phyloP scores from a whole-genome alignment of 805 yeast genomes.

The Pichia cephalocereana region DNA sequence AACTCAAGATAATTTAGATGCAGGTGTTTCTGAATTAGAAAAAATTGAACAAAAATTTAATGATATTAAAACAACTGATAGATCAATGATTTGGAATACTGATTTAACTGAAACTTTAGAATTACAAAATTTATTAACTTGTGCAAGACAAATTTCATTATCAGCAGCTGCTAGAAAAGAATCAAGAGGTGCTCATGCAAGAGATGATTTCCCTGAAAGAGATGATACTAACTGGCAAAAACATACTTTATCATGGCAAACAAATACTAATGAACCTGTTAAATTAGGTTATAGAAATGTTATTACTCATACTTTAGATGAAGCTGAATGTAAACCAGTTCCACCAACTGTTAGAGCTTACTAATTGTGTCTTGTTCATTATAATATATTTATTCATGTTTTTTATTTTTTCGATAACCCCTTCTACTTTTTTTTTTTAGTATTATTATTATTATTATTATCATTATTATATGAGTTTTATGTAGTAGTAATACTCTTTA shows the following conservation, averaged over 20 bases:
- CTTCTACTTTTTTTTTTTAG: too few relatives aligned
- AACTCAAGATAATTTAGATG: slow-evolving; percentile 82
- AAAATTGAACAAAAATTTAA: slow-evolving; percentile 65
- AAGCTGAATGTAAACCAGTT: slow-evolving; percentile 84
- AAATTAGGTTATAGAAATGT: slow-evolving; percentile 80
- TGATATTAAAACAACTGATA: slow-evolving; percentile 80
- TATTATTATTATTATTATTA: too few relatives aligned
- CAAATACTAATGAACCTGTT: slow-evolving; percentile 57
- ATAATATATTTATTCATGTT: neutral
- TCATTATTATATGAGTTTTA: too few relatives aligned
- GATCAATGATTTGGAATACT: slow-evolving; percentile 98
- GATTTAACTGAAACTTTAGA: slow-evolving; percentile 95
- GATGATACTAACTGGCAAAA: slow-evolving; percentile 97
- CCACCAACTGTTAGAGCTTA: slow-evolving; percentile 97
- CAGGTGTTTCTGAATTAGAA: slow-evolving; percentile 75
- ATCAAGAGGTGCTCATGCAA: slow-evolving; percentile 99
- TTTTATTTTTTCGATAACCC: too few relatives aligned
- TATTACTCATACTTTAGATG: slow-evolving; percentile 76
- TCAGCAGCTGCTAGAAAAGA: slow-evolving; percentile 94
- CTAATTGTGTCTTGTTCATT: slow-evolving; percentile 26
- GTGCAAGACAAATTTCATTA: slow-evolving; percentile 92
- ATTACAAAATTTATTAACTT: slow-evolving; percentile 90
- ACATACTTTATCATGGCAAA: slow-evolving; percentile 92
- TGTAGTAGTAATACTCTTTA: too few relatives aligned
- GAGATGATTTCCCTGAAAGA: slow-evolving; percentile 95